Evolutionary conservation across 306 rosid species (phyloP), one percentile per base, ranked within the genome.

Genomic region (Rosa chinensis): DNA sequence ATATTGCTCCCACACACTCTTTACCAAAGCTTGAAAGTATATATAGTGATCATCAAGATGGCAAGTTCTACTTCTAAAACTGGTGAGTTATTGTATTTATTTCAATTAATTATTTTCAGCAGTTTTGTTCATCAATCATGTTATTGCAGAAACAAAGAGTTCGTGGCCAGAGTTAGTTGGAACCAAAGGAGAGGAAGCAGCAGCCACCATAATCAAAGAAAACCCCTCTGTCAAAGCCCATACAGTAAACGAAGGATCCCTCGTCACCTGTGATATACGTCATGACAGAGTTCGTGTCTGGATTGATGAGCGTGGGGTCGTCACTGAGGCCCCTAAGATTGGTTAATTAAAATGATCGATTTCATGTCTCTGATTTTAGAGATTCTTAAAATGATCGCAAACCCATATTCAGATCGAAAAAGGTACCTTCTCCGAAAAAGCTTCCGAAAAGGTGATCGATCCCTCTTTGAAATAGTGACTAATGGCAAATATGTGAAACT

Each of bases 111-210:
- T 48, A 48, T 1, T 48, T 48, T 10, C 16, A 48, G 52, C 52
- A 12, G 16, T 48, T 48, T 11, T 48, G 52, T 48, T 23, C 63
- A n/a, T 8, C 28, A 2, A 56, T 18, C 62, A 56, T 61, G 66
- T 23, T 25, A 25, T 61, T 61, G 66, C 63, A 56, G 40, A 4
- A 61, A 11, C 66, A 61, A 89, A 86, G 72, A 74, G 56, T 5
- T 70, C 88, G 23, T 86, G 91, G 93, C 79, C 82, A 0, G 93
- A 89, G 78, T 71, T 87, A 35, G 83, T 85, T 6, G 93, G 91
- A 5, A 75, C 18, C 16, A 48, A 73, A 45, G 89, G 86, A 66
- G 78, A 76, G 53, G 83, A 75, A 44, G 93, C 89, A 43, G 70
- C 10, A 47, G 73, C 68, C 58, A 82, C 63, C 5, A 81, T 84